Conservation (phyloP, 371 early-diverging fungal species). For the Mucor velutinosus region DNA sequence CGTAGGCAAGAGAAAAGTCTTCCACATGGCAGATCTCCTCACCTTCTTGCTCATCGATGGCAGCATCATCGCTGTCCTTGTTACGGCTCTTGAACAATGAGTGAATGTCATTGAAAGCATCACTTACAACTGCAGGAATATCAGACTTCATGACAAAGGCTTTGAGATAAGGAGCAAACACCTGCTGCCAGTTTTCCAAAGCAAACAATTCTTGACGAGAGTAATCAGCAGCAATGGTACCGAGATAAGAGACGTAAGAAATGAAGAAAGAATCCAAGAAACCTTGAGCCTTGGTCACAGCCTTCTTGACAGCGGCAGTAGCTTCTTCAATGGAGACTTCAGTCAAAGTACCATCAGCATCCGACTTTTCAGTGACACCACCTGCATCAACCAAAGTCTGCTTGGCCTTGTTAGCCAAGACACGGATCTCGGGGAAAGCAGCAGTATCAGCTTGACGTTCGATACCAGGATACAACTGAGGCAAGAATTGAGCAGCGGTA, state of each 20-base stretch:
- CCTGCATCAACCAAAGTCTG: slow-evolving; percentile 62
- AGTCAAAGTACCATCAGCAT: slow-evolving; percentile 34
- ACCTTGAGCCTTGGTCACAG: slow-evolving; percentile 51
- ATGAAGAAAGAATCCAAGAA: slow-evolving; percentile 60
- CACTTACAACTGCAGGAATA: slow-evolving; percentile 35
- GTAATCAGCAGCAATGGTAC: slow-evolving; percentile 51
- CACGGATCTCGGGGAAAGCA: slow-evolving; percentile 66
- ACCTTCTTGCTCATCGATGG: slow-evolving; percentile 56
- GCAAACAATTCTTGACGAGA: slow-evolving; percentile 57
- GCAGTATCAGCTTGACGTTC: slow-evolving; percentile 63
- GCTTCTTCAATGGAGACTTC: slow-evolving; percentile 46
- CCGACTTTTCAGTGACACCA: slow-evolving; percentile 44
- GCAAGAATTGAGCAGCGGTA: slow-evolving; percentile 66
- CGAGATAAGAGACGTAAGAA: slow-evolving; percentile 47
- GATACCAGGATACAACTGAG: slow-evolving; percentile 69
- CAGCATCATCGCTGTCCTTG: slow-evolving; percentile 47
- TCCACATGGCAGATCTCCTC: slow-evolving; percentile 77
- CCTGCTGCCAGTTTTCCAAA: slow-evolving; percentile 52
- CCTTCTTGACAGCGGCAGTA: slow-evolving; percentile 42
- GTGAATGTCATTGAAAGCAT: slow-evolving; percentile 39
- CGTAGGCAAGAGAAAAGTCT: slow-evolving; percentile 80
- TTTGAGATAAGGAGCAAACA: slow-evolving; percentile 38
- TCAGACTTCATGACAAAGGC: slow-evolving; percentile 52
- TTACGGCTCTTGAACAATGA: slow-evolving; percentile 50
- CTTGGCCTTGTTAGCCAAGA: slow-evolving; percentile 58